Evolutionary conservation across 371 early-diverging fungal genomes (phyloP).

Genomic region (Capniomyces stellatus): DNA sequence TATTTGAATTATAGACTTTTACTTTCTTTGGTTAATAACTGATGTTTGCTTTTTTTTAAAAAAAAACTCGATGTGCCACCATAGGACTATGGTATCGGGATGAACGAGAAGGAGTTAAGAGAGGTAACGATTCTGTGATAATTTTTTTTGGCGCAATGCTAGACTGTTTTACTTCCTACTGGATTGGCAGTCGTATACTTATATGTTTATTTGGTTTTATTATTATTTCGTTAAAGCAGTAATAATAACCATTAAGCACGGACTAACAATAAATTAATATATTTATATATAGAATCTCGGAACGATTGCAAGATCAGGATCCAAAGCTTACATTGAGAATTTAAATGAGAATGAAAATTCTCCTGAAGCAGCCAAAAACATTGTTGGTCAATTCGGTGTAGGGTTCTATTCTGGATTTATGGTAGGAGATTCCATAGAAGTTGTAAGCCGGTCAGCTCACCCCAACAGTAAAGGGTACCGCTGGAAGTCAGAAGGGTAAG

Average conservation of each 20-base stretch:
- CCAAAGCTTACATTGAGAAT: constrained; percentile 73
- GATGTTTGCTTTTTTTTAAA: background rate
- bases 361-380: constrained; percentile 35
- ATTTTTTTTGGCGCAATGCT: background rate
- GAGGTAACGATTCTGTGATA: constrained; percentile 6
- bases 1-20: too few species aligned
- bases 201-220: too few species aligned
- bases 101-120: constrained; percentile 82
- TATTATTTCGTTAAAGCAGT: too few species aligned
- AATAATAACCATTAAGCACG: constrained; percentile 6
- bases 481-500: constrained; percentile 73
- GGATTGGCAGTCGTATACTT: too few species aligned
- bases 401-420: constrained; percentile 80
- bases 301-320: constrained; percentile 88
- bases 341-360: constrained; percentile 39
- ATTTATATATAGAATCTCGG: constrained; percentile 51
- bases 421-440: constrained; percentile 68
- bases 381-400: constrained; percentile 99
- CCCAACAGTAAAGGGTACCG: constrained; percentile 59
- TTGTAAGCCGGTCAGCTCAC: constrained; percentile 53
- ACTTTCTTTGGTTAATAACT: too few species aligned
- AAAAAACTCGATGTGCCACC: constrained; percentile 2
- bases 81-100: constrained; percentile 91
- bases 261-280: constrained; percentile 13
- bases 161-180: too few species aligned